Percentiles rank a stretch among this genome's conserved stretches.
Evolutionary conservation across 2,329 filamentous ascomycete species (phyloP).

Genomic region (Pleurostoma richardsiae): DNA sequence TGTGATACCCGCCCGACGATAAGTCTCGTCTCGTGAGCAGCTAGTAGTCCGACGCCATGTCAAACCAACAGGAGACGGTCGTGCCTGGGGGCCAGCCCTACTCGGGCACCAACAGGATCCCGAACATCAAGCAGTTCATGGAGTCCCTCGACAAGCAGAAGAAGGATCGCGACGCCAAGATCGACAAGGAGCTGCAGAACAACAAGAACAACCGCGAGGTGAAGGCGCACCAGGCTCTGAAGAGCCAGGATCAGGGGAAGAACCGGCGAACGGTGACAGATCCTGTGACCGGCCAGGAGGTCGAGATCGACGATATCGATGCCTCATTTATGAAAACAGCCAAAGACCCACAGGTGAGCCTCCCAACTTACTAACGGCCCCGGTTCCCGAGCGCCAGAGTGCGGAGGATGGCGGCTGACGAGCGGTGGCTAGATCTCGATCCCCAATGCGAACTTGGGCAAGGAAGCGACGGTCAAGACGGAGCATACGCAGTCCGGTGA

Average conservation of each 20-base stretch:
- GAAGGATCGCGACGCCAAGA: constrained; percentile 63
- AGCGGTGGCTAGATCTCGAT: constrained; percentile 58
- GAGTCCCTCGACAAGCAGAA: constrained; percentile 76
- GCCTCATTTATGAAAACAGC: constrained; percentile 58
- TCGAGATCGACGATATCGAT: constrained; percentile 74
- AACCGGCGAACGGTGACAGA: constrained; percentile 74
- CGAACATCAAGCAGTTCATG: constrained; percentile 82
- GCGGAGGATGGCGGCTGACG: neutral
- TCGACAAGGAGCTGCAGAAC: constrained; percentile 52
- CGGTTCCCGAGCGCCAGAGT: neutral
- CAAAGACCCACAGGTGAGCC: constrained; percentile 62
- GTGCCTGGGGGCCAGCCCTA: constrained; percentile 62
- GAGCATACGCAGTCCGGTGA: constrained; percentile 65
- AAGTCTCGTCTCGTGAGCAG: too few relatives aligned
- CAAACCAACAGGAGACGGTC: constrained; percentile 33
- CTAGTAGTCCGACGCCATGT: constrained; percentile 9
- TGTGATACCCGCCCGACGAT: too few relatives aligned
- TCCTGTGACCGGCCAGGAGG: constrained; percentile 79
- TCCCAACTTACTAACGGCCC: neutral
- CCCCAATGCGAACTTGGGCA: constrained; percentile 83
- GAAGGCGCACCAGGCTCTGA: constrained; percentile 15
- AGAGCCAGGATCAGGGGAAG: constrained; percentile 37
- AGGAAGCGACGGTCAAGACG: constrained; percentile 67
- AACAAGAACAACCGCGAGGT: constrained; percentile 19
- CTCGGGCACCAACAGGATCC: constrained; percentile 77